Evolutionary conservation across 2,329 filamentous ascomycete species (phyloP), one percentile per base, ranked within the genome.

Genomic region (Colletotrichum sp.): DNA sequence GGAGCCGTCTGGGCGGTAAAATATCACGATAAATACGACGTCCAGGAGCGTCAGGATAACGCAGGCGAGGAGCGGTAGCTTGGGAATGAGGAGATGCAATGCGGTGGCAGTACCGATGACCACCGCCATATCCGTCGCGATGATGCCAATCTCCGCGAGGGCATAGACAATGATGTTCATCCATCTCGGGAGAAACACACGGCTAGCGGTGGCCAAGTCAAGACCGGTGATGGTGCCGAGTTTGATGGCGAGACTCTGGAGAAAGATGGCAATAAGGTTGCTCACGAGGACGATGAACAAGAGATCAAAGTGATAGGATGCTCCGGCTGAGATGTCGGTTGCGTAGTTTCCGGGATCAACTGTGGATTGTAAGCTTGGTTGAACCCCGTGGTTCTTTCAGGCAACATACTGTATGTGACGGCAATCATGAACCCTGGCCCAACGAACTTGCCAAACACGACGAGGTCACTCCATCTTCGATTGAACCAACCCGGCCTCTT

Each of bases 51-150:
- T 93, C 43, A 94, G 86, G 18, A 92, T 92, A 78, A 92, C 94
- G 26, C 93, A 93, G 2, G 91, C 93, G 0, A 94, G 91, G 13
- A 94, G 85, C 0, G 93, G 93, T 9, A 94, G 85, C 75, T 90
- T 86, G 1, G 91, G 91, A 32, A 93, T 88, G 36, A 94, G 86
- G 18, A 94, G 85, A 78, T 94, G 94, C 57, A 94, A 84, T 2
- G 92, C 93, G 77, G 94, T 94, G 16, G 93, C 93, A 15, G 92
- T 93, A 65, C 93, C 93, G 77, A 94, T 94, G 30, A 94, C 93
- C 86, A 94, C 93, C 72, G 93, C 93, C 78, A 94, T 91, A 80
- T 94, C 93, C 0, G 93, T 94, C 2, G 93, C 93, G 71, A 94
- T 91, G 73, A 94, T 94, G 76, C 93, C 92, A 8, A 89, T 84